These are phyloP conservation scores for Aspergillus texensis DNA, from an alignment of 2,329 filamentous ascomycete species.

Conservation along the genomic window DNA sequence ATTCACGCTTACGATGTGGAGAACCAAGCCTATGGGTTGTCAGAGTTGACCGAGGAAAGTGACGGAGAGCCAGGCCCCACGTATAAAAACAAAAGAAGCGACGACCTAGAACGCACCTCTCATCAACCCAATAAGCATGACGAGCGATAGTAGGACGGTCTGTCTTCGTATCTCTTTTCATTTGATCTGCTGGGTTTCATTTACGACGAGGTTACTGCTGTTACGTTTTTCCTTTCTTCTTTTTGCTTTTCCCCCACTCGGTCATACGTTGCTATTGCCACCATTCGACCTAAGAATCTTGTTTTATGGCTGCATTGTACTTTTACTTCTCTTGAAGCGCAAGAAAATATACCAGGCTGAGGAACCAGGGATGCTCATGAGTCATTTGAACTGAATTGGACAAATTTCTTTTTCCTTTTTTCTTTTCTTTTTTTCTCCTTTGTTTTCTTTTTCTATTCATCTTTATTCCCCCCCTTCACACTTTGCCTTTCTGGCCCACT, in stretches of 20 bases:
- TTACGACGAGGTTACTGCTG: conserved; percentile 29
- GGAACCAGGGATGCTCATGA: conserved; percentile 21
- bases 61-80: conserved; percentile 55
- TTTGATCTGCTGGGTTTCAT: conserved; percentile 16
- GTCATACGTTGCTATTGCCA: conserved; percentile 1
- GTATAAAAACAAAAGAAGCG: conserved; percentile 31
- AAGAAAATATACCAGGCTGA: conserved; percentile 20
- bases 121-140: conserved; percentile 36
- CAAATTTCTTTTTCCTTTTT: conserved; percentile 15
- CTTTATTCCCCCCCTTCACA: conserved; percentile 12
- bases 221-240: conserved; percentile 25
- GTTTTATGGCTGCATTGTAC: conserved; percentile 26
- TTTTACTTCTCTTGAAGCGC: conserved; percentile 23
- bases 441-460: conserved; percentile 10
- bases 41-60: conserved; percentile 76
- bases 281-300: conserved; percentile 2
- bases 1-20: conserved; percentile 91
- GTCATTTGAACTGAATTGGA: conserved; percentile 19
- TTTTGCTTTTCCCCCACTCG: conserved; percentile 12
- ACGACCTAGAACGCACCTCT: conserved; percentile 28
- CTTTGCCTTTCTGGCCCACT: conserved; percentile 5
- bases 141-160: conserved; percentile 30
- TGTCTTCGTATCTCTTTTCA: neutral
- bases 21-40: conserved; percentile 73
- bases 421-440: conserved; percentile 12